Base-by-base conservation (phyloP, 2,329 filamentous ascomycete species). In the Clarireedia monteithiana region DNA sequence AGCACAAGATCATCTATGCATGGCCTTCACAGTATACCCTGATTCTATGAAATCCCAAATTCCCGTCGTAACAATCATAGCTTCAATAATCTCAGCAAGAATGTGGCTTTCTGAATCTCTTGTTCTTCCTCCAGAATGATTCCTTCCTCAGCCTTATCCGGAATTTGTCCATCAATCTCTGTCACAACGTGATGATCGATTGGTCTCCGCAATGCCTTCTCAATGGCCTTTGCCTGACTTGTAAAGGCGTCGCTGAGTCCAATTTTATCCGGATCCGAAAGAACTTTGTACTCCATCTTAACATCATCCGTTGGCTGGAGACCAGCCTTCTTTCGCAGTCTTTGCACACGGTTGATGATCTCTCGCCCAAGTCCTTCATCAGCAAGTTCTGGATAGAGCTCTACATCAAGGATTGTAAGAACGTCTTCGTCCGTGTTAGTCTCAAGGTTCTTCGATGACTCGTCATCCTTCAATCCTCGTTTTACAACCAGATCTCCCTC, bases 281-380 rank as follows among this genome's bases (percentile, higher is more conserved):
- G 74, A 5, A 97, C 83, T 57, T 79, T 79, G 74, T 96, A 97
- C 71, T 95, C 88, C 88, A 99, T 96, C 74, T 87, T 89, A 60
- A 99, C 85, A 68, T 97, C 94, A 68, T 99, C 94, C 0, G 92
- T 97, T 1, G 91, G 84, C 61, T 91, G 83, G 52, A 99, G 77
- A 0, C 90, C 90, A 6, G 91, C 91, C 76, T 94, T 94, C 82
- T 99, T 99, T 62, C 94, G 85, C 60, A 97, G 77, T 63, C 89
- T 83, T 74, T 99, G 94, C 23, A 99, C 88, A 42, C 92, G 85
- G 71, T 95, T 88, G 75, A 99, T 88, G 62, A 99, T 86, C 72
- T 97, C 94, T 66, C 94, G 82, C 1, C 89, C 92, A 53, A 99
- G 73, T 54, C 91, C 94, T 71, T 97, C 91, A 62, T 91, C 83